These are phyloP conservation scores for Diplotaxis tenuifolia DNA, from an alignment of 345 rosid species.

Conservation along the genomic window DNA sequence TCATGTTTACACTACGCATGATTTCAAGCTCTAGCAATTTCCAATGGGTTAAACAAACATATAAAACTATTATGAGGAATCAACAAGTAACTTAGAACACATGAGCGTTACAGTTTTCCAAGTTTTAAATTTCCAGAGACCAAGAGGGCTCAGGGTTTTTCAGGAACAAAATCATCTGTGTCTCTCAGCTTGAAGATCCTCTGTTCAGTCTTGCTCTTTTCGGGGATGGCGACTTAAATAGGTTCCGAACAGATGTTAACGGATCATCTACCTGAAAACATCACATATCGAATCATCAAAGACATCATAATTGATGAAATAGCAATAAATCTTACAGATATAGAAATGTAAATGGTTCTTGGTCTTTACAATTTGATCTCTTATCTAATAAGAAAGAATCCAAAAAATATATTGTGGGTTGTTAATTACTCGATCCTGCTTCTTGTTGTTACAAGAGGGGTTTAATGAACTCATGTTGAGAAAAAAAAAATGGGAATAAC, in stretches of 20 bases:
- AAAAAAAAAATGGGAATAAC: background rate
- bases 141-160: background rate
- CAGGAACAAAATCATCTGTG: background rate
- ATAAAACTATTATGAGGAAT: background rate
- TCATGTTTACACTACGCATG: background rate
- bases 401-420: background rate
- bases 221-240: slow-evolving; percentile 57
- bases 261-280: slow-evolving; percentile 72
- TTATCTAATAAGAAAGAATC: background rate
- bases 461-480: background rate
- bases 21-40: background rate
- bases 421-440: background rate
- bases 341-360: background rate
- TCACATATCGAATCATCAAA: background rate
- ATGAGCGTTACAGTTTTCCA: slow-evolving; percentile 4
- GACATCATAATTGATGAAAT: background rate
- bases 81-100: slow-evolving; percentile 1
- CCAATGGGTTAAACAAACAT: background rate
- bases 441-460: background rate
- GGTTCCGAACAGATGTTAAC: slow-evolving; percentile 62
- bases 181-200: slow-evolving; percentile 29
- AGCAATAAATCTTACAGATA: background rate
- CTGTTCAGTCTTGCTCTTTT: slow-evolving; percentile 47
- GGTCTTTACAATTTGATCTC: background rate
- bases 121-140: background rate